Evolutionary conservation across 2,329 filamentous ascomycete species (phyloP).

Genomic region (Paecilomyces variotii): DNA sequence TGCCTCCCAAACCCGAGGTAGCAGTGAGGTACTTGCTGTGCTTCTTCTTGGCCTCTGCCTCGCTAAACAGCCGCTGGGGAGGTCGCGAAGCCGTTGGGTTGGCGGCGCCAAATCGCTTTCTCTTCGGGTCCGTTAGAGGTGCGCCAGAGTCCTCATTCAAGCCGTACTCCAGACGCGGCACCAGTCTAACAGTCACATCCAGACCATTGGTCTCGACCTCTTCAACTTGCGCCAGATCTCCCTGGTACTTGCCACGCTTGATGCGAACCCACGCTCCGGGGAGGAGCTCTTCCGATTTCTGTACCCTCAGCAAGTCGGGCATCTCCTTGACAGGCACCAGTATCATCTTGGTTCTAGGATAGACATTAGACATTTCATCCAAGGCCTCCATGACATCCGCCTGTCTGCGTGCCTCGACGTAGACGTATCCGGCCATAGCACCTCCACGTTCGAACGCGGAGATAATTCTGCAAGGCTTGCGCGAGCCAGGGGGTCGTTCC

Average conservation of each 20-base stretch:
- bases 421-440: slow-evolving; percentile 89
- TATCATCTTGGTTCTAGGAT: slow-evolving; percentile 76
- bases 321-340: slow-evolving; percentile 95
- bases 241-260: slow-evolving; percentile 70
- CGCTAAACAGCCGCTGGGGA: slow-evolving; percentile 85
- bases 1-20: slow-evolving; percentile 48
- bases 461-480: slow-evolving; percentile 75
- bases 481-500: slow-evolving; percentile 62
- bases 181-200: slow-evolving; percentile 76
- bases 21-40: slow-evolving; percentile 57
- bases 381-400: slow-evolving; percentile 77
- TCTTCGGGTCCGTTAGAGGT: slow-evolving; percentile 56
- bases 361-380: slow-evolving; percentile 80
- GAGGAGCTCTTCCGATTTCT: slow-evolving; percentile 75
- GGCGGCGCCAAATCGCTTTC: slow-evolving; percentile 58
- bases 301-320: slow-evolving; percentile 86
- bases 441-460: slow-evolving; percentile 85
- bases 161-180: slow-evolving; percentile 88
- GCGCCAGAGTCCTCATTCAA: slow-evolving; percentile 66
- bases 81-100: slow-evolving; percentile 58
- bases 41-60: slow-evolving; percentile 83
- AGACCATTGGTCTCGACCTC: slow-evolving; percentile 90
- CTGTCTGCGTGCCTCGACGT: slow-evolving; percentile 83
- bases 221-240: slow-evolving; percentile 84
- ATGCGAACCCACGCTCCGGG: slow-evolving; percentile 90